phyloP scores from a whole-genome alignment of 2,329 filamentous ascomycete species.

The Alternaria novae-zelandiae region DNA sequence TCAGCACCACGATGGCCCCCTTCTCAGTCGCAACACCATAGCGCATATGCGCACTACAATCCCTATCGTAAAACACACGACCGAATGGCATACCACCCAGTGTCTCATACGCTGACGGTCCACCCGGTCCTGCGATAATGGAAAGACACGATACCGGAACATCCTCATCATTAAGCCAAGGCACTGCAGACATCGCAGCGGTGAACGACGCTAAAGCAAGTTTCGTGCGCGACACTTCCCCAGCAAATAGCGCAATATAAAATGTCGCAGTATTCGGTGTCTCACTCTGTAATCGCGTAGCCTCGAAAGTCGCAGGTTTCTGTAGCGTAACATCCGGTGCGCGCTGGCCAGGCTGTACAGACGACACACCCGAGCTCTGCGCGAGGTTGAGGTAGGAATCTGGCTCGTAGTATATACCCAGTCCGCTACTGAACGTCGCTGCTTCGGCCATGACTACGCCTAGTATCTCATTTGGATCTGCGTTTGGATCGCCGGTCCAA shows the following conservation, averaged over 20 bases:
- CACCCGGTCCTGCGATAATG: slow-evolving; percentile 31
- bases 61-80: slow-evolving; percentile 45
- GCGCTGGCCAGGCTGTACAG: slow-evolving; percentile 51
- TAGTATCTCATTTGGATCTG: slow-evolving; percentile 37
- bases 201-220: slow-evolving; percentile 18
- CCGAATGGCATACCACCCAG: slow-evolving; percentile 43
- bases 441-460: slow-evolving; percentile 35
- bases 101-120: slow-evolving; percentile 38
- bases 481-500: slow-evolving; percentile 38
- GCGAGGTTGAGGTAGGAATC: slow-evolving; percentile 46
- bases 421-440: slow-evolving; percentile 39
- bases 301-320: slow-evolving; percentile 55
- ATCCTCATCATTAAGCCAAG: slow-evolving; percentile 18
- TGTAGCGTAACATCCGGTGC: slow-evolving; percentile 56
- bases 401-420: slow-evolving; percentile 43
- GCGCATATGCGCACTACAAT: slow-evolving; percentile 38
- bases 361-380: neutral
- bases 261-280: slow-evolving; percentile 54
- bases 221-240: slow-evolving; percentile 33
- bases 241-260: slow-evolving; percentile 53
- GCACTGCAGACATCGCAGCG: slow-evolving; percentile 1
- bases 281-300: slow-evolving; percentile 53
- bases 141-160: slow-evolving; percentile 33
- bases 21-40: slow-evolving; percentile 34
- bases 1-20: slow-evolving; percentile 39